Evolutionary conservation across 805 yeast genomes (phyloP).

Genomic region (Wickerhamiella qilinensis): DNA sequence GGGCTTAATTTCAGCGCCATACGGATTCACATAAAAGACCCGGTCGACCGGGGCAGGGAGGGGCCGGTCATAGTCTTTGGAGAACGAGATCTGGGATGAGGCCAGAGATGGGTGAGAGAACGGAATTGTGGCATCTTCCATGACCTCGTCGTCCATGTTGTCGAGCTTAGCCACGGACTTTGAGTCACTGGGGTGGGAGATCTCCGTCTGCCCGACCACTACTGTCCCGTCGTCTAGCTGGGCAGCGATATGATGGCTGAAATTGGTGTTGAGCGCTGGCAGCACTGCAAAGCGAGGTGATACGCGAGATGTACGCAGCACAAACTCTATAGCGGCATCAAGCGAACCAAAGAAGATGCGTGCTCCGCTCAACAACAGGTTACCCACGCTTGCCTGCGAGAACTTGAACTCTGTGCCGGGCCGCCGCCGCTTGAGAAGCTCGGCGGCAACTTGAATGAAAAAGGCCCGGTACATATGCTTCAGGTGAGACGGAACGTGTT

Average conservation of each 20-base stretch:
- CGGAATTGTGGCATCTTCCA: conserved; percentile 48
- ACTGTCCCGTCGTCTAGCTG: conserved; percentile 47
- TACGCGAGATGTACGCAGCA: conserved; percentile 46
- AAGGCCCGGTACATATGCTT: conserved; percentile 65
- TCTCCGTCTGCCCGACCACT: conserved; percentile 83
- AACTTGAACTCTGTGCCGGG: conserved; percentile 47
- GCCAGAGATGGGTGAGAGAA: conserved; percentile 67
- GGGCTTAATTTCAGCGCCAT: conserved; percentile 76
- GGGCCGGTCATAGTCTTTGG: conserved; percentile 41
- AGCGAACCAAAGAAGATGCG: conserved; percentile 69
- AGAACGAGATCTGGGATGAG: conserved; percentile 58
- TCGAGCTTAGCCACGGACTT: conserved; percentile 1
- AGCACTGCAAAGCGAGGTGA: conserved; percentile 39
- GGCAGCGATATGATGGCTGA: conserved; percentile 77
- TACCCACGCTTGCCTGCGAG: conserved; percentile 73
- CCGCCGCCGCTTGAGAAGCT: conserved; percentile 50
- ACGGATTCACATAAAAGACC: conserved; percentile 68
- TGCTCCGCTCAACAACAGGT: conserved; percentile 66
- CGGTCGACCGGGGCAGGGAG: conserved; percentile 59
- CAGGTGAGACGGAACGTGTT: conserved; percentile 34
- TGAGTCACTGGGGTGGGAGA: conserved; percentile 68
- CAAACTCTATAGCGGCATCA: conserved; percentile 68
- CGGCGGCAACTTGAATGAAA: conserved; percentile 63
- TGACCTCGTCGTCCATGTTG: not conserved
- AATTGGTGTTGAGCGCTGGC: conserved; percentile 74